Evolutionary conservation across 225 moss, liverwort and hornwort genomes (phyloP).

Genomic region (Neckera pumila): DNA sequence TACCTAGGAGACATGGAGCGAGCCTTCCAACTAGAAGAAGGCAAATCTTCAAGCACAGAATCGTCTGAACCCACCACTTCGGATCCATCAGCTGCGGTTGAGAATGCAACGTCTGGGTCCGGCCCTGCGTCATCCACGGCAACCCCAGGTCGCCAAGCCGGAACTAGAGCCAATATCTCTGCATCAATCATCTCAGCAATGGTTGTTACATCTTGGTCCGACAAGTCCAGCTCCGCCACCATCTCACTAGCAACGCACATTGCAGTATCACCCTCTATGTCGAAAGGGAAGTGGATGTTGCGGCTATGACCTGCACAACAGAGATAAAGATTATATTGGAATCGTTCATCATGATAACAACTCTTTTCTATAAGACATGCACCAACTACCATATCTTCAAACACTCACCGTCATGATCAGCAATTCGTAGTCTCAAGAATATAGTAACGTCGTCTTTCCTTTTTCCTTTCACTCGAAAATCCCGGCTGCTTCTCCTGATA

Average conservation of each 20-base stretch:
- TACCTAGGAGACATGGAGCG: slow-evolving; percentile 53
- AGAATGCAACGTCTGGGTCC: slow-evolving; percentile 30
- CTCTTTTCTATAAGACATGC: neutral
- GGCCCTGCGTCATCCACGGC: slow-evolving; percentile 43
- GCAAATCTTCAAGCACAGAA: slow-evolving; percentile 33
- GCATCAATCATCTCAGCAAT: slow-evolving; percentile 97
- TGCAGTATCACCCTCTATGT: slow-evolving; percentile 79
- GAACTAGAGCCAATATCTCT: slow-evolving; percentile 81
- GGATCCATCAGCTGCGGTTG: slow-evolving; percentile 30
- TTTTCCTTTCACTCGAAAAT: slow-evolving; percentile 91
- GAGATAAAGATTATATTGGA: neutral
- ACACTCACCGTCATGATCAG: slow-evolving; percentile 60
- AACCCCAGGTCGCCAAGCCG: slow-evolving; percentile 79
- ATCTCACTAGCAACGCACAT: slow-evolving; percentile 99
- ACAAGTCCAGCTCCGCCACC: slow-evolving; percentile 92
- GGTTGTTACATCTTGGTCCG: slow-evolving; percentile 90
- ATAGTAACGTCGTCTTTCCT: slow-evolving; percentile 82
- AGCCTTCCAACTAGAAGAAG: slow-evolving; percentile 47
- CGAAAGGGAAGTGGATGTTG: slow-evolving; percentile 96
- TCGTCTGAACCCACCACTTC: slow-evolving; percentile 48
- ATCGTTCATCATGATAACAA: neutral
- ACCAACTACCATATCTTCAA: neutral
- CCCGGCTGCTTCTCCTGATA: slow-evolving; percentile 64
- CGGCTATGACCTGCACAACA: slow-evolving; percentile 64
- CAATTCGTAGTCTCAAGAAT: slow-evolving; percentile 82